Conservation (phyloP, 2,329 filamentous ascomycete genomes). For the Ceratocystiopsis sp. region DNA sequence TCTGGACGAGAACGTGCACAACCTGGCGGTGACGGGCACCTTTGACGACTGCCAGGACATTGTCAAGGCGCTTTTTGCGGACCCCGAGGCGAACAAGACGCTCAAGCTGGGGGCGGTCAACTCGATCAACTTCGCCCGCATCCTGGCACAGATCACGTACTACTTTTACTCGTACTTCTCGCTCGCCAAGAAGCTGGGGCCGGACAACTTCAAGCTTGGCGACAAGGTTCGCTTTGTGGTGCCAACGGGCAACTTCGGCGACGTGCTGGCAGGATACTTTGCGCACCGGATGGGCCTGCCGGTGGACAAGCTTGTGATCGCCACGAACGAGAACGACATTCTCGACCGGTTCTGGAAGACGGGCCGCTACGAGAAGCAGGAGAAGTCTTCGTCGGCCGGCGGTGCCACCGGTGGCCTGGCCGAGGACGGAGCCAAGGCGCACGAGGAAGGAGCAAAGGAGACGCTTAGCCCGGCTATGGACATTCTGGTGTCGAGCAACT, state of each 20-base stretch:
- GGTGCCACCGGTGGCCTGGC: conserved; percentile 11
- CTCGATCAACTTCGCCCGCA: conserved; percentile 91
- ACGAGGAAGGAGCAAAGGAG: conserved; percentile 56
- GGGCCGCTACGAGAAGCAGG: conserved; percentile 66
- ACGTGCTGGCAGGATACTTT: conserved; percentile 88
- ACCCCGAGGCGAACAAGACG: conserved; percentile 64
- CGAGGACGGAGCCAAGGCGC: conserved; percentile 32
- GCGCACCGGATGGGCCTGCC: conserved; percentile 46
- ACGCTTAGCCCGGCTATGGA: conserved; percentile 95
- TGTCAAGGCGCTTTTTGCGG: conserved; percentile 81
- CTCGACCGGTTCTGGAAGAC: conserved; percentile 89
- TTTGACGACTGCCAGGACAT: conserved; percentile 98
- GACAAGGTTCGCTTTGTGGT: conserved; percentile 72
- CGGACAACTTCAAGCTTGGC: conserved; percentile 39
- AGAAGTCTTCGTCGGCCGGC: conserved; percentile 17
- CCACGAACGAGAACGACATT: conserved; percentile 96
- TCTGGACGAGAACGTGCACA: conserved; percentile 80
- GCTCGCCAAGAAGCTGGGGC: conserved; percentile 39
- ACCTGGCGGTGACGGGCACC: conserved; percentile 72
- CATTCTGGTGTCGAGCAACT: conserved; percentile 90
- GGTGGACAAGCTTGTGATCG: conserved; percentile 66
- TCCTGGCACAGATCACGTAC: conserved; percentile 91
- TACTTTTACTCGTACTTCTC: conserved; percentile 93
- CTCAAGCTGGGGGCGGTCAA: conserved; percentile 86
- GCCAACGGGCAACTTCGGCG: conserved; percentile 87